phyloP scores from a whole-genome alignment of 257 asterid genomes.

The Eucommia ulmoides region DNA sequence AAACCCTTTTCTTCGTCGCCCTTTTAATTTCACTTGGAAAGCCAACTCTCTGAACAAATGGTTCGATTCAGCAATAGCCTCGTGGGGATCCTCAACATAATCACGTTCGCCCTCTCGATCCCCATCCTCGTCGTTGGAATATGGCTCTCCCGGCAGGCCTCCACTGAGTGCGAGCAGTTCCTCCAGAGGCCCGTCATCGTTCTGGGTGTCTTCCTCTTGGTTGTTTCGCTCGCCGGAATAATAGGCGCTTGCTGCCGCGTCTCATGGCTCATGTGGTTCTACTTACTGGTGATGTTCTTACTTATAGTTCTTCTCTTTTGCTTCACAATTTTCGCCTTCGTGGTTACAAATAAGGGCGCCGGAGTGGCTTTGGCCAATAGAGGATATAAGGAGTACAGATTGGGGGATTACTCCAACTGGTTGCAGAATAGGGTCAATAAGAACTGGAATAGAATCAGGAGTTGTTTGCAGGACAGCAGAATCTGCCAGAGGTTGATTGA shows the following conservation, averaged over 20 bases:
- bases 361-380: conserved; percentile 41
- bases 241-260: conserved; percentile 79
- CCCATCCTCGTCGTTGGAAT: conserved; percentile 78
- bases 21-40: too few species aligned
- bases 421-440: conserved; percentile 66
- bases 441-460: conserved; percentile 53
- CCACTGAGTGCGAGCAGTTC: conserved; percentile 73
- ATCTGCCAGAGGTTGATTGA: conserved; percentile 46
- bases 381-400: conserved; percentile 75
- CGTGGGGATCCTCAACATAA: conserved; percentile 53
- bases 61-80: conserved; percentile 66
- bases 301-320: conserved; percentile 50
- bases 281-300: conserved; percentile 66
- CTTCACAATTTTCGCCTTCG: conserved; percentile 87
- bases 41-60: too few species aligned
- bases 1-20: too few species aligned
- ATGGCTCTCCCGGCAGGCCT: conserved; percentile 63
- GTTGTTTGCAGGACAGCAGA: conserved; percentile 60
- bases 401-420: conserved; percentile 81
- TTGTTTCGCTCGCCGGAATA: conserved; percentile 72
- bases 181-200: conserved; percentile 67
- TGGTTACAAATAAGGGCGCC: conserved; percentile 89
- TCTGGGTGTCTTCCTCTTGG: conserved; percentile 56
- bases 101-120: conserved; percentile 57
- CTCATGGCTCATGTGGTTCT: conserved; percentile 72